phyloP scores from a whole-genome alignment of 768 basidiomycete genomes.

The Boletus rex-veris region DNA sequence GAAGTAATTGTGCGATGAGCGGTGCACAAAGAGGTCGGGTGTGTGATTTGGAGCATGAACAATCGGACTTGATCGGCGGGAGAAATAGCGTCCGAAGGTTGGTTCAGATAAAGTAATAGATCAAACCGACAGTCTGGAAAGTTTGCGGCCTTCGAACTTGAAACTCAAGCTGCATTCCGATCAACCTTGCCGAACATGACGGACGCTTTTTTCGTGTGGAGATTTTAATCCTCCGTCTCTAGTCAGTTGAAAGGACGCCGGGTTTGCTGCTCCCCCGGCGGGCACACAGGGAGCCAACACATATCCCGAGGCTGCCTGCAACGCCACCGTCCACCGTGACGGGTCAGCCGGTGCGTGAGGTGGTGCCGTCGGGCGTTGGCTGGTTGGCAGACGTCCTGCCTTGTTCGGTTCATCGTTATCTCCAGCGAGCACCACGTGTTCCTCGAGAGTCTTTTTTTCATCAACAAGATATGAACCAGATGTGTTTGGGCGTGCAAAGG shows the following conservation, averaged over 20 bases:
- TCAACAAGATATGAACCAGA: slow-evolving; percentile 5
- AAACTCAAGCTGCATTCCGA: slow-evolving; percentile 29
- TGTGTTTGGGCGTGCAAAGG: slow-evolving; percentile 1
- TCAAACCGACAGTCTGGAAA: slow-evolving; percentile 25
- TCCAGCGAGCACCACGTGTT: slow-evolving; percentile 8
- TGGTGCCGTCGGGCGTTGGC: neutral
- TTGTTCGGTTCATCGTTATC: slow-evolving; percentile 17
- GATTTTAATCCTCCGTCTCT: slow-evolving; percentile 24
- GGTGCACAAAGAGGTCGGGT: slow-evolving; percentile 7
- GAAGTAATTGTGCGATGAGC: slow-evolving; percentile 6
- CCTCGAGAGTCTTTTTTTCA: neutral
- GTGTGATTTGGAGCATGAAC: slow-evolving; percentile 18
- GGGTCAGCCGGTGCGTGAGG: too few relatives aligned
- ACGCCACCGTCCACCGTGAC: slow-evolving; percentile 1
- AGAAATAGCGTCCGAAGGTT: slow-evolving; percentile 25
- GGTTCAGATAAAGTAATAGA: slow-evolving; percentile 31
- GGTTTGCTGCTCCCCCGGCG: slow-evolving; percentile 1
- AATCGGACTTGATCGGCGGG: slow-evolving; percentile 36
- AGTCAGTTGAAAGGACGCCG: slow-evolving; percentile 18
- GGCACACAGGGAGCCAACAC: neutral
- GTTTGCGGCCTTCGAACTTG: slow-evolving; percentile 32
- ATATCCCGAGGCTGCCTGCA: neutral
- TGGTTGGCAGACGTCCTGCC: slow-evolving; percentile 2
- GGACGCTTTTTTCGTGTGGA: slow-evolving; percentile 22
- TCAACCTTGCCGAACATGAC: slow-evolving; percentile 31